A percentile compares a stretch with the other conserved stretches of the same genome.
Evolutionary conservation across 192 early-diverging fungal genomes (phyloP).

Genomic region (Linnemannia schmuckeri): DNA sequence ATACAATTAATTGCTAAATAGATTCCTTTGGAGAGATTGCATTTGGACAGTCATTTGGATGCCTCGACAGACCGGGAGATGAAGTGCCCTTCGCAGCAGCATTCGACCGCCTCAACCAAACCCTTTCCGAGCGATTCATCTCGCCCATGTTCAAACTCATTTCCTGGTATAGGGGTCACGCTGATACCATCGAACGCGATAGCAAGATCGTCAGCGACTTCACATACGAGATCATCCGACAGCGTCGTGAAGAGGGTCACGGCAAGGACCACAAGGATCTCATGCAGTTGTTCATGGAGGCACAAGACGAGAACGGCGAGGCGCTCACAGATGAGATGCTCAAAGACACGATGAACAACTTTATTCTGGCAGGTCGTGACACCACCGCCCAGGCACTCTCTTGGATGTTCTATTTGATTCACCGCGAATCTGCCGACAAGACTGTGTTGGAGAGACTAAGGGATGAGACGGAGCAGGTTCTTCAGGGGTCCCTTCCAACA

Average conservation of each 20-base stretch:
- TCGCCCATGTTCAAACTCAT: constrained; percentile 34
- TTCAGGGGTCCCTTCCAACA: constrained; percentile 22
- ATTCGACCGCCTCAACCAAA: constrained; percentile 67
- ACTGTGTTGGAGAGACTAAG: constrained; percentile 33
- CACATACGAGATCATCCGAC: constrained; percentile 46
- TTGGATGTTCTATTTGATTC: constrained; percentile 66
- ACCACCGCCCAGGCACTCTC: constrained; percentile 69
- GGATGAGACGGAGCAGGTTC: constrained; percentile 49
- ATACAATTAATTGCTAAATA: background rate
- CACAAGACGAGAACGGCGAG: constrained; percentile 57
- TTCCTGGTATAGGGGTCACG: constrained; percentile 21
- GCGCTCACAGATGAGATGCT: constrained; percentile 56
- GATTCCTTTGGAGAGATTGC: constrained; percentile 54
- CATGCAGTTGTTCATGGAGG: constrained; percentile 63
- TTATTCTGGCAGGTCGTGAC: constrained; percentile 65
- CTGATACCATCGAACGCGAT: constrained; percentile 20
- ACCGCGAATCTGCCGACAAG: constrained; percentile 53
- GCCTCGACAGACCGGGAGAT: constrained; percentile 36
- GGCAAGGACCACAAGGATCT: constrained; percentile 43
- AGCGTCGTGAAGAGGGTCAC: constrained; percentile 29
- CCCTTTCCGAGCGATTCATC: constrained; percentile 38
- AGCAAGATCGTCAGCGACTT: constrained; percentile 46
- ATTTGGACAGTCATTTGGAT: constrained; percentile 54
- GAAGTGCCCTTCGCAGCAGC: constrained; percentile 63
- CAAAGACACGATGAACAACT: constrained; percentile 64